These are phyloP conservation scores for Arachnopeziza araneosa DNA, from an alignment of 2,329 filamentous ascomycete species.

Conservation along the genomic window DNA sequence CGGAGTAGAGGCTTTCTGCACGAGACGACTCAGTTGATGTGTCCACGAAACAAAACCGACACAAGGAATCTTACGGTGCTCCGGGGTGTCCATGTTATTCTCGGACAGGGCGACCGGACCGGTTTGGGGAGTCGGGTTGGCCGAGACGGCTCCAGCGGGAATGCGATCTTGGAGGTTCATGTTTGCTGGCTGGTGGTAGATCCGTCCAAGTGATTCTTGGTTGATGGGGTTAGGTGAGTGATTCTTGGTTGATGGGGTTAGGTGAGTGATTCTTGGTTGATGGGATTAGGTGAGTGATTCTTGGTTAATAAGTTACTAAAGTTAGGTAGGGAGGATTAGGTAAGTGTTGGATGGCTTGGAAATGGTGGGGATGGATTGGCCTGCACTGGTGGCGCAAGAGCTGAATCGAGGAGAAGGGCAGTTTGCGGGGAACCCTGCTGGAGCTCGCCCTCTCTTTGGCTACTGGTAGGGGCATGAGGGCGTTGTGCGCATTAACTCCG, in stretches of 20 bases:
- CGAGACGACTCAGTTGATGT: too few species aligned
- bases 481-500: not conserved
- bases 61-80: constrained; percentile 6
- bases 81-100: constrained; percentile 26
- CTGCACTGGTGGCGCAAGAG: not conserved
- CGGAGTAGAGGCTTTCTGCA: constrained; percentile 11
- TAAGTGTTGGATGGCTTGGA: not conserved
- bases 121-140: not conserved
- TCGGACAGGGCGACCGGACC: constrained; percentile 9
- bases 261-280: too few species aligned
- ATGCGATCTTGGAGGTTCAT: not conserved
- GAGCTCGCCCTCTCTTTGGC: not conserved
- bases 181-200: not conserved
- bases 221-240: too few species aligned
- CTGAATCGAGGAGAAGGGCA: not conserved
- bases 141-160: not conserved
- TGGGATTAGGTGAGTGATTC: too few species aligned
- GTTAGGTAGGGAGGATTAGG: not conserved
- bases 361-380: not conserved
- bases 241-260: too few species aligned
- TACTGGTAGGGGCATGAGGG: not conserved
- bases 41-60: not conserved
- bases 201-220: not conserved
- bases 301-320: too few species aligned
- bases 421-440: constrained; percentile 12